Percentiles rank a stretch among this genome's conserved stretches.
phyloP scores from a whole-genome alignment of 768 basidiomycete species.

The Glaciozyma antarctica region DNA sequence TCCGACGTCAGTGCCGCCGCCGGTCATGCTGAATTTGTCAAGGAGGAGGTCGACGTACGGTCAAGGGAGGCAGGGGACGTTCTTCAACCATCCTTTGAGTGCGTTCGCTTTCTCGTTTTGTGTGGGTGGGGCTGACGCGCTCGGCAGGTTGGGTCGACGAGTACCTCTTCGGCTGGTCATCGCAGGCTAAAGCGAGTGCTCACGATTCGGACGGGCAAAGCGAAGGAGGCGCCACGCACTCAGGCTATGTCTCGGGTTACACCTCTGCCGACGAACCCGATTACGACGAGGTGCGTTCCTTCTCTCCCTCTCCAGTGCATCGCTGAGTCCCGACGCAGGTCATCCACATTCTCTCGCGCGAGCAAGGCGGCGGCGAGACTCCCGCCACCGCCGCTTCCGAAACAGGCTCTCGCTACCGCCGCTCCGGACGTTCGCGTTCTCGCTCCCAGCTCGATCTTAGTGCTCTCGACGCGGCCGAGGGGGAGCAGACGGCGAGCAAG shows the following conservation, averaged over 20 bases:
- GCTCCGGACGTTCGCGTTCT: slow-evolving; percentile 13
- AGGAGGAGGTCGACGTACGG: slow-evolving; percentile 48
- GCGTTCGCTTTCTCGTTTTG: background rate
- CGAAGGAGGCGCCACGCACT: slow-evolving; percentile 8
- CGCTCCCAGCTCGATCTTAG: slow-evolving; percentile 20
- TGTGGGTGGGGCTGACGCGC: background rate
- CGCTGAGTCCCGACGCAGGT: slow-evolving; percentile 3
- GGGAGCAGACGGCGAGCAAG: background rate
- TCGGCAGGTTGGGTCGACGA: slow-evolving; percentile 66
- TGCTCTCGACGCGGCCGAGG: slow-evolving; percentile 6
- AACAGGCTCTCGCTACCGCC: background rate
- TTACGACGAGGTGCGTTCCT: slow-evolving; percentile 27
- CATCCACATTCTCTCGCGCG: slow-evolving; percentile 29
- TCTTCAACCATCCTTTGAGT: slow-evolving; percentile 62
- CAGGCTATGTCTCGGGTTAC: slow-evolving; percentile 24
- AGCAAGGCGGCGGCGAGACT: slow-evolving; percentile 17
- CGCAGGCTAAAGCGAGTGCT: slow-evolving; percentile 58
- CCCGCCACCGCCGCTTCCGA: slow-evolving; percentile 3
- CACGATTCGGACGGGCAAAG: slow-evolving; percentile 69
- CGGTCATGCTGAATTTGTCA: background rate
- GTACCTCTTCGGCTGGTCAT: slow-evolving; percentile 77
- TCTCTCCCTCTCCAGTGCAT: background rate
- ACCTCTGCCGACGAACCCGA: slow-evolving; percentile 29
- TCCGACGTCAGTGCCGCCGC: background rate
- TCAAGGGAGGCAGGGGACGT: slow-evolving; percentile 73